Percentiles rank a stretch among this genome's conserved stretches.
phyloP scores from a whole-genome alignment of 768 basidiomycete genomes.

The Collybia sp. region DNA sequence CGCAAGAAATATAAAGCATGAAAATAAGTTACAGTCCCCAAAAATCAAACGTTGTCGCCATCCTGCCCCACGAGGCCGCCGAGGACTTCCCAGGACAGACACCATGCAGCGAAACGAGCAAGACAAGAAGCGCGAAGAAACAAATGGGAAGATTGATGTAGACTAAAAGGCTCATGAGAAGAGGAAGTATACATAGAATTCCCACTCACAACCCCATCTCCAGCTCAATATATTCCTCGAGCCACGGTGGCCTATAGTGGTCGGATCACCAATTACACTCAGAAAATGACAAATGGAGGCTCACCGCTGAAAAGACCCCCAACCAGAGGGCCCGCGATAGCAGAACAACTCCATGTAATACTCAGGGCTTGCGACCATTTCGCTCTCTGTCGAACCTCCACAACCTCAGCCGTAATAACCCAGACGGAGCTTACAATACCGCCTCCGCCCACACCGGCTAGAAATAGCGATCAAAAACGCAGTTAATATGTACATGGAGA shows the following conservation, averaged over 20 bases:
- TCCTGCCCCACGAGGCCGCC: conserved; percentile 51
- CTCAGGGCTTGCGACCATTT: conserved; percentile 86
- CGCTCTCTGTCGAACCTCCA: conserved; percentile 62
- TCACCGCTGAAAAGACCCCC: conserved; percentile 78
- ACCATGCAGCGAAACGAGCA: conserved; percentile 55
- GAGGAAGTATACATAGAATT: conserved; percentile 5
- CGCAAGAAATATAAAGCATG: conserved; percentile 1
- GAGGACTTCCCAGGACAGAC: conserved; percentile 42
- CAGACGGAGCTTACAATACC: conserved; percentile 84
- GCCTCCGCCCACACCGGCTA: conserved; percentile 80
- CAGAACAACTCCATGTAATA: conserved; percentile 83
- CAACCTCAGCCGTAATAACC: conserved; percentile 84
- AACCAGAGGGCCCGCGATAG: conserved; percentile 77
- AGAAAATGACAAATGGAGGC: conserved; percentile 15
- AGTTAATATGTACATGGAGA: not conserved
- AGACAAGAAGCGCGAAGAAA: conserved; percentile 49
- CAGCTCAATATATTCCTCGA: conserved; percentile 44
- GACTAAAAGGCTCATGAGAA: conserved; percentile 39
- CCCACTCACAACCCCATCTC: conserved; percentile 81
- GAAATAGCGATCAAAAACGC: too few relatives aligned
- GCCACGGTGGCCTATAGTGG: conserved; percentile 21
- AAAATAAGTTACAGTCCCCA: conserved; percentile 59
- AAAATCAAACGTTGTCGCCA: conserved; percentile 67
- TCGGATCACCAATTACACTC: conserved; percentile 9
- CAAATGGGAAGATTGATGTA: conserved; percentile 82